phyloP scores from a whole-genome alignment of 2,329 filamentous ascomycete species.

The Cadophora gregata region DNA sequence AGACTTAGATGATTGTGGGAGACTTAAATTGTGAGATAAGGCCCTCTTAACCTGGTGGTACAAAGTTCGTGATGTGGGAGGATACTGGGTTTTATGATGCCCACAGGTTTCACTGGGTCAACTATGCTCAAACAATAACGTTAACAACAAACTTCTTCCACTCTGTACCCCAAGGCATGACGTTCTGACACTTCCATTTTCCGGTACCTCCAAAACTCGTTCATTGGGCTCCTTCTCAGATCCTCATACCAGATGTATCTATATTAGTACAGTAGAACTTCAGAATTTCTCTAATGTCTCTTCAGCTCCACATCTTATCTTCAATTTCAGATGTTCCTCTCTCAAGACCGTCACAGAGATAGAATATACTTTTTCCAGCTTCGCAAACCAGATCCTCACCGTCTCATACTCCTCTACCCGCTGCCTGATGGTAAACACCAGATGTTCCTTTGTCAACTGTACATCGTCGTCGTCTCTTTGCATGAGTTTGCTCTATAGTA shows the following conservation, averaged over 20 bases:
- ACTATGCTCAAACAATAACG: too few species aligned
- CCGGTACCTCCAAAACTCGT: too few species aligned
- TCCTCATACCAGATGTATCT: not conserved
- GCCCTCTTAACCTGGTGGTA: too few species aligned
- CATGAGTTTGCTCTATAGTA: too few species aligned
- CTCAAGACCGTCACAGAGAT: not conserved
- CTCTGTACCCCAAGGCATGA: too few species aligned
- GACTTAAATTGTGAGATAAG: slow-evolving; percentile 30
- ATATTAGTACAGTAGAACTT: not conserved
- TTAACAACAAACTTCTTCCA: too few species aligned
- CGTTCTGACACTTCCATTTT: too few species aligned
- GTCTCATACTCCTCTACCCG: not conserved
- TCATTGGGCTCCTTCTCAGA: too few species aligned
- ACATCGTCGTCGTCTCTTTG: too few species aligned
- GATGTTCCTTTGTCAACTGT: too few species aligned
- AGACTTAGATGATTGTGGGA: slow-evolving; percentile 67
- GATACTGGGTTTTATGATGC: not conserved
- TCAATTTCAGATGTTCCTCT: not conserved
- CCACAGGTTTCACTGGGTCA: too few species aligned
- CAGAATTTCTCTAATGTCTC: not conserved
- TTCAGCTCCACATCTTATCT: not conserved
- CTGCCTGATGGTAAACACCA: not conserved
- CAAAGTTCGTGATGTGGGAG: not conserved
- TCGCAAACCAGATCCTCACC: not conserved
- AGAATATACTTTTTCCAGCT: not conserved